phyloP scores from a whole-genome alignment of 228 moss, liverwort and hornwort genomes.

The Sphagnum magellanicum region DNA sequence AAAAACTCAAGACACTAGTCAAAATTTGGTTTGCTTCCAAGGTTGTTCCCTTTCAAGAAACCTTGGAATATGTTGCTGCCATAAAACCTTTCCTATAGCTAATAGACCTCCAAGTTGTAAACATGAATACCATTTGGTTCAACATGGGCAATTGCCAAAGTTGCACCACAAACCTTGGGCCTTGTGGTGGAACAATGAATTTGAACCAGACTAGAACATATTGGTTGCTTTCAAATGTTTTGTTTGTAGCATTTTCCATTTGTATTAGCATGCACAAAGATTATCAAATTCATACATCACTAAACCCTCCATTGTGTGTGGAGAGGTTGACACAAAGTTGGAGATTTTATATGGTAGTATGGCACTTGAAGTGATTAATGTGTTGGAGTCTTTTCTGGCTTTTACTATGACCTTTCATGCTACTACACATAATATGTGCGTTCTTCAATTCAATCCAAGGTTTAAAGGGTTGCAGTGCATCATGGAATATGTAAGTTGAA shows the following conservation, averaged over 20 bases:
- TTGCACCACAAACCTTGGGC: slow-evolving; percentile 31
- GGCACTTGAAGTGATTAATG: background rate
- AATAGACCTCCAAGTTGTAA: background rate
- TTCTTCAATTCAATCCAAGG: background rate
- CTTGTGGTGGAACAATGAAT: slow-evolving; percentile 38
- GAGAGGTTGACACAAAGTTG: background rate
- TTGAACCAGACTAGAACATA: slow-evolving; percentile 42
- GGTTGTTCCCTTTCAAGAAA: slow-evolving; percentile 34
- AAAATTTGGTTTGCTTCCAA: slow-evolving; percentile 42
- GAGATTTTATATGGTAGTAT: background rate
- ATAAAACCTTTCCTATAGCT: background rate
- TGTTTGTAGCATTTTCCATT: slow-evolving; percentile 43
- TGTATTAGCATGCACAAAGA: slow-evolving; percentile 26
- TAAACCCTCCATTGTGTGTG: background rate
- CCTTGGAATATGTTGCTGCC: background rate
- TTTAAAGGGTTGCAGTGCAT: background rate
- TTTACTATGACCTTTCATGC: background rate
- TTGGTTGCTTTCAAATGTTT: slow-evolving; percentile 47
- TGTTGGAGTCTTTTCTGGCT: background rate
- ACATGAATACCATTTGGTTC: slow-evolving; percentile 10
- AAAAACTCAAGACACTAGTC: slow-evolving; percentile 34
- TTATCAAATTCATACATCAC: background rate
- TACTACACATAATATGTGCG: background rate
- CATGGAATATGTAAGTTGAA: background rate
- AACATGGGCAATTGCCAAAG: slow-evolving; percentile 38